Conservation (phyloP, 2,329 filamentous ascomycete genomes). For the Elsinoe arachidis region DNA sequence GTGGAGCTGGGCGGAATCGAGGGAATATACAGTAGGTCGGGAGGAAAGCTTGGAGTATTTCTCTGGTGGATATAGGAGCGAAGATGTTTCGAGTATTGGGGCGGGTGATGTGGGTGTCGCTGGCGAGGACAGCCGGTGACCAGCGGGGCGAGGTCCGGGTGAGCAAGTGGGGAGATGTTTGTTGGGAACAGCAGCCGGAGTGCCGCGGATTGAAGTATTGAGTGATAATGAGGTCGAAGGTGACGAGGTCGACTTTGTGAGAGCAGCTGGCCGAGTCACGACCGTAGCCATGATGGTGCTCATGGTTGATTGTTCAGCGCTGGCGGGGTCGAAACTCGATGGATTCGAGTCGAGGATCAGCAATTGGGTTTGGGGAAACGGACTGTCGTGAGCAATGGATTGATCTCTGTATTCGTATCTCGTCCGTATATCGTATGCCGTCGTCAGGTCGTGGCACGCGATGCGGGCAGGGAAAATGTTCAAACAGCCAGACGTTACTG, state of each 20-base stretch:
- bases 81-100: constrained; percentile 50
- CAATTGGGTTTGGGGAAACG: neutral
- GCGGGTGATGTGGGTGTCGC: constrained; percentile 54
- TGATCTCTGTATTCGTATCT: neutral
- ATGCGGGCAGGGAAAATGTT: constrained; percentile 5
- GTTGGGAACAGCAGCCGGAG: constrained; percentile 62
- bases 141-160: constrained; percentile 56
- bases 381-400: neutral
- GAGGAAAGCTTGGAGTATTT: constrained; percentile 49
- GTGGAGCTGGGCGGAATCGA: constrained; percentile 60
- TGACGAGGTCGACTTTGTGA: constrained; percentile 29
- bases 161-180: constrained; percentile 86
- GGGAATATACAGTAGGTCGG: constrained; percentile 58
- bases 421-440: neutral
- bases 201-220: constrained; percentile 48
- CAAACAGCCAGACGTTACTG: neutral
- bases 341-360: neutral
- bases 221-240: constrained; percentile 45
- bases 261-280: constrained; percentile 8
- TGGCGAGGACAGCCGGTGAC: constrained; percentile 42
- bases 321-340: neutral
- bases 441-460: constrained; percentile 10
- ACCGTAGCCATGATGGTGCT: constrained; percentile 13
- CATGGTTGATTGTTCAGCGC: constrained; percentile 1
- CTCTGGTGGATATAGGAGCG: constrained; percentile 67